Evolutionary conservation across 805 yeast species (phyloP), one percentile per base, ranked within the genome.

Genomic region (Brettanomyces custersianus): DNA sequence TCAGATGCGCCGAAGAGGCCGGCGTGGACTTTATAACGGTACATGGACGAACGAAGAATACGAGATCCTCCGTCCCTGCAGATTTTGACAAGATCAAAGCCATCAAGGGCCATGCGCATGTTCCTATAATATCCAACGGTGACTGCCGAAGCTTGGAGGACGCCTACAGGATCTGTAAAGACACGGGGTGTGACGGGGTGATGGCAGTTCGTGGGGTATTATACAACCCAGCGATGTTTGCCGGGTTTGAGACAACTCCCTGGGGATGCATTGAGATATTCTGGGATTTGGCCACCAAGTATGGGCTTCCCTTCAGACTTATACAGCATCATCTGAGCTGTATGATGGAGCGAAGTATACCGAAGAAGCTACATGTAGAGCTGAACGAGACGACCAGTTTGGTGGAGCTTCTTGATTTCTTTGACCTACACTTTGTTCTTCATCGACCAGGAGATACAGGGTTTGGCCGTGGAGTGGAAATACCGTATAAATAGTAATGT

Each of bases 61-160:
- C 95, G 4, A 65, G 98, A 42, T 82, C 94, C 3, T 78, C 94
- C 1, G 71, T 72, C 22, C 92, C 96, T 1, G 94, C 81, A 3
- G 73, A 88, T 55, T 69, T 80, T 29, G 92, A 82, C 19, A 95
- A 94, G 12, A 88, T 92, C 28, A 74, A 70, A 48, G 56, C 60
- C 8, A 68, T 92, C 12, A 74, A 76, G 40, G 69, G 70, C 16
- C 58, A 64, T n/a, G 73, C 72, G 4, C 51, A 46, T 4, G 75
- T 80, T 1, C 97, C 96, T 0, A 87, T 92, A 1, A 80, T 92
- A n/a, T 96, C 97, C 2, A 92, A 92, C 51, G 98, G 98, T n/a
- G 97, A 92, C 57, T 88, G 95, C 50, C 81, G 81, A 49, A 52
- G 70, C 0, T 59, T 76, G 18, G 61, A 65, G 13, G 95, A 86